Evolutionary conservation across 805 yeast genomes (phyloP).

Genomic region (Wickerhamomyces queroliae): DNA sequence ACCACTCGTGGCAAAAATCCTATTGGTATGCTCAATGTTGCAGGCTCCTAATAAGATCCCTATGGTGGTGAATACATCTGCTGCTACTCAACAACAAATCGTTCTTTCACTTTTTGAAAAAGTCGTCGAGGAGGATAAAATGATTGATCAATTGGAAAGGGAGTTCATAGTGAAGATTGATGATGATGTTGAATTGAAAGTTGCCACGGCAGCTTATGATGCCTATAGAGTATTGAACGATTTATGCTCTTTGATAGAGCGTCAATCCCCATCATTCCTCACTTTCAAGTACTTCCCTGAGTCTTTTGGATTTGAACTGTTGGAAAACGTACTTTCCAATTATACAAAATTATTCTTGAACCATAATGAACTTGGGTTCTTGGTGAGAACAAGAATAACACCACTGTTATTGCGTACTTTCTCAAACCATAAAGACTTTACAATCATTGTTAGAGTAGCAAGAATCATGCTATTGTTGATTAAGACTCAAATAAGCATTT

Average conservation of each 20-base stretch:
- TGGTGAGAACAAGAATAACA: slow-evolving; percentile 62
- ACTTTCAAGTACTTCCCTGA: slow-evolving; percentile 48
- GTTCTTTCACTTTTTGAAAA: slow-evolving; percentile 74
- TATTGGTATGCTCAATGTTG: slow-evolving; percentile 66
- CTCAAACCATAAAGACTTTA: slow-evolving; percentile 52
- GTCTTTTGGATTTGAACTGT: slow-evolving; percentile 70
- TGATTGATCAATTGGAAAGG: slow-evolving; percentile 15
- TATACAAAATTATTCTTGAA: slow-evolving; percentile 49
- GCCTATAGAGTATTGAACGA: slow-evolving; percentile 67
- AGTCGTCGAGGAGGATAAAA: slow-evolving; percentile 35
- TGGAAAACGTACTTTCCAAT: slow-evolving; percentile 72
- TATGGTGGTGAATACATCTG: slow-evolving; percentile 83
- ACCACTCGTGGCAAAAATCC: slow-evolving; percentile 46
- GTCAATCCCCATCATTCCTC: slow-evolving; percentile 48
- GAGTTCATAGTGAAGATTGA: slow-evolving; percentile 37
- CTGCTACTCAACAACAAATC: slow-evolving; percentile 88
- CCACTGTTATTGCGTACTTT: slow-evolving; percentile 72
- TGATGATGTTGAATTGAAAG: slow-evolving; percentile 33
- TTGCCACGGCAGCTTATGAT: slow-evolving; percentile 57
- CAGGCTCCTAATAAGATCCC: slow-evolving; percentile 64
- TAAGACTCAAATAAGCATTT: slow-evolving; percentile 43
- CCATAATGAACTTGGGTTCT: slow-evolving; percentile 59
- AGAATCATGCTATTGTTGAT: slow-evolving; percentile 63
- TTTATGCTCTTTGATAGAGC: slow-evolving; percentile 61
- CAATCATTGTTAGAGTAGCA: slow-evolving; percentile 69